A percentile compares a stretch with the other conserved stretches of the same genome.
phyloP scores from a whole-genome alignment of 2,329 filamentous ascomycete genomes.

The Arthrobotrys entomopaga region DNA sequence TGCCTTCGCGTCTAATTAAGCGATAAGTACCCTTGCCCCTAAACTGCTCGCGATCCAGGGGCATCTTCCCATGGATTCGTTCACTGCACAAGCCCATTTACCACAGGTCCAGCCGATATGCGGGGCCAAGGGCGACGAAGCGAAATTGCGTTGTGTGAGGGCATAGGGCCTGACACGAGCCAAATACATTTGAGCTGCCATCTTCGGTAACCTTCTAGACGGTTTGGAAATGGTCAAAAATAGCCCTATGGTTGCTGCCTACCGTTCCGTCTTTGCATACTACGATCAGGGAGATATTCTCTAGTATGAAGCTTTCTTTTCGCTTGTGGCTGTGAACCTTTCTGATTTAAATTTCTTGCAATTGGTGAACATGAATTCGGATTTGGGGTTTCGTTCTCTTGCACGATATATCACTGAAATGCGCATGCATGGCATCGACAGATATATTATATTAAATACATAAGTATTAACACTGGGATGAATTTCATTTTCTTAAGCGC shows the following conservation, averaged over 20 bases:
- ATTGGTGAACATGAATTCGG: slow-evolving; percentile 10
- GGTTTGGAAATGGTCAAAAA: slow-evolving; percentile 46
- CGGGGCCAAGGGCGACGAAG: slow-evolving; percentile 36
- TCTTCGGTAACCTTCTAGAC: slow-evolving; percentile 54
- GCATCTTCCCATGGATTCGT: slow-evolving; percentile 50
- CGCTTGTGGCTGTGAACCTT: too few species aligned
- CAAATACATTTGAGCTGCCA: slow-evolving; percentile 38
- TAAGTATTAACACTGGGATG: not conserved
- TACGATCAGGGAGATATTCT: slow-evolving; percentile 14
- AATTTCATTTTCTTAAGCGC: slow-evolving; percentile 33
- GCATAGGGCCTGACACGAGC: slow-evolving; percentile 16
- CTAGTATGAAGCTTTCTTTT: too few species aligned
- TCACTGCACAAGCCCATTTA: slow-evolving; percentile 42
- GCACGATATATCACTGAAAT: too few species aligned
- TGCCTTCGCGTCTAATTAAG: slow-evolving; percentile 53
- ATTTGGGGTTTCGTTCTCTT: not conserved
- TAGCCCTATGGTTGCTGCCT: slow-evolving; percentile 51
- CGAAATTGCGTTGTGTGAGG: slow-evolving; percentile 54
- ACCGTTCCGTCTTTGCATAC: slow-evolving; percentile 46
- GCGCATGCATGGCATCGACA: too few species aligned
- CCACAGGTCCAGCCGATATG: slow-evolving; percentile 53
- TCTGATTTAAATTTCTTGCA: too few species aligned
- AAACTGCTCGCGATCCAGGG: slow-evolving; percentile 10
- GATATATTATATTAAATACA: too few species aligned
- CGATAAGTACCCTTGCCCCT: slow-evolving; percentile 29